Evolutionary conservation across 2,329 filamentous ascomycete species (phyloP).

Genomic region (Raffaelea deltoideospora): DNA sequence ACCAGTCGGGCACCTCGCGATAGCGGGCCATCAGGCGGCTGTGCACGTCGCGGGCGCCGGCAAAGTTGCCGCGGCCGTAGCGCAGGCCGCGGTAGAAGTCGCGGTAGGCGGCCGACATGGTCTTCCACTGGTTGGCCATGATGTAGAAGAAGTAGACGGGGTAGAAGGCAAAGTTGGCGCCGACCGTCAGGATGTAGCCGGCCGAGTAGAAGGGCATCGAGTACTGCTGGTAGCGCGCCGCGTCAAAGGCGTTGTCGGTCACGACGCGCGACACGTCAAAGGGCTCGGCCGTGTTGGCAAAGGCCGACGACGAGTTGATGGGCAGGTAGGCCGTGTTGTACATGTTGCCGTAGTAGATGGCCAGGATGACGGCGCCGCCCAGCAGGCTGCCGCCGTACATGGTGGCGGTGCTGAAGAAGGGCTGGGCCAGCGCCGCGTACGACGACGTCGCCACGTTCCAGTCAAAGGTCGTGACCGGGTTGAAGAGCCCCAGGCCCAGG

Average conservation of each 20-base stretch:
- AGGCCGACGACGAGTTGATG: constrained; percentile 30
- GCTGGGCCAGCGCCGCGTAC: constrained; percentile 21
- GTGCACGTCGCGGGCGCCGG: constrained; percentile 26
- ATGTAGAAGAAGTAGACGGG: constrained; percentile 27
- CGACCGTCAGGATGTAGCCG: constrained; percentile 23
- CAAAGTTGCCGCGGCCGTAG: constrained; percentile 24
- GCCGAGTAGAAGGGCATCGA: constrained; percentile 29
- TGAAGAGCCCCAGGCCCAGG: constrained; percentile 27
- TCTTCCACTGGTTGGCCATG: constrained; percentile 24
- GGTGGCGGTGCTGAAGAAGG: constrained; percentile 25
- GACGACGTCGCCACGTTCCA: constrained; percentile 28
- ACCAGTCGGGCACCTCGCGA: constrained; percentile 33
- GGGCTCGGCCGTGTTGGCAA: constrained; percentile 24
- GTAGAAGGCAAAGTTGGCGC: constrained; percentile 28
- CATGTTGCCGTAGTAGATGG: constrained; percentile 25
- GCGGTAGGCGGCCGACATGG: constrained; percentile 20
- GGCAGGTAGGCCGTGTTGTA: constrained; percentile 29
- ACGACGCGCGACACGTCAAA: constrained; percentile 25
- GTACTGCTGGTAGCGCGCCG: constrained; percentile 22
- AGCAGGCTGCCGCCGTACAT: constrained; percentile 19
- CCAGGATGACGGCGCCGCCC: constrained; percentile 23
- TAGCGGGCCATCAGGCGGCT: constrained; percentile 27
- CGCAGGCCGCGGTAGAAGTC: constrained; percentile 23
- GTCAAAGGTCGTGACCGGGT: constrained; percentile 34
- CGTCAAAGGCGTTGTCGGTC: constrained; percentile 22